These are phyloP conservation scores for Logfia minima DNA, from an alignment of 129 eudicot species.

Conservation along the genomic window DNA sequence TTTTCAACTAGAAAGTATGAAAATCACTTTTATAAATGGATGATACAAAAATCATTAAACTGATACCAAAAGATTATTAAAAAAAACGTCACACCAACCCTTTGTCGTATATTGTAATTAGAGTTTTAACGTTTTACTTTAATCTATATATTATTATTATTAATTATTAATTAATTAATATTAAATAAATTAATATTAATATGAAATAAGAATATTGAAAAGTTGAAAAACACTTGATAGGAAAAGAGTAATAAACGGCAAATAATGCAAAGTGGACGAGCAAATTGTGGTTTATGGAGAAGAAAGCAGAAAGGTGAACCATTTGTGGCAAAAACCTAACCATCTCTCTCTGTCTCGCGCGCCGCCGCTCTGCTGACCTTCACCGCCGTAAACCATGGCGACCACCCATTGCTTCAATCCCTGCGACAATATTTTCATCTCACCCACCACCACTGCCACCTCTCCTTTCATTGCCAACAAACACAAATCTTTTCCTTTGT, in stretches of 20 bases:
- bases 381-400: constrained; percentile 12
- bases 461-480: constrained; percentile 23
- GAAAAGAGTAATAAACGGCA: neutral
- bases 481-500: constrained; percentile 15
- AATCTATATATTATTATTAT: too few relatives aligned
- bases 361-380: constrained; percentile 20
- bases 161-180: too few relatives aligned
- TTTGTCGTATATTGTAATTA: too few relatives aligned
- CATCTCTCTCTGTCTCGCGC: constrained; percentile 2
- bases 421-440: neutral
- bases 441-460: constrained; percentile 12
- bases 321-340: constrained; percentile 17
- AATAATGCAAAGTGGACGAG: neutral
- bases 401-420: constrained; percentile 17
- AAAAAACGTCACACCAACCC: too few relatives aligned
- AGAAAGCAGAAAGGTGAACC: constrained; percentile 8
- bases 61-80: too few relatives aligned
- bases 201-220: too few relatives aligned
- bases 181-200: too few relatives aligned
- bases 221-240: too few relatives aligned
- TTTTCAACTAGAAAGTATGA: too few relatives aligned
- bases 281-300: constrained; percentile 13
- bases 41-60: too few relatives aligned
- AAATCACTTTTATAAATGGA: too few relatives aligned
- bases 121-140: too few relatives aligned